Evolutionary conservation across 2,329 filamentous ascomycete genomes (phyloP).

Genomic region (Beauveria brongniartii): DNA sequence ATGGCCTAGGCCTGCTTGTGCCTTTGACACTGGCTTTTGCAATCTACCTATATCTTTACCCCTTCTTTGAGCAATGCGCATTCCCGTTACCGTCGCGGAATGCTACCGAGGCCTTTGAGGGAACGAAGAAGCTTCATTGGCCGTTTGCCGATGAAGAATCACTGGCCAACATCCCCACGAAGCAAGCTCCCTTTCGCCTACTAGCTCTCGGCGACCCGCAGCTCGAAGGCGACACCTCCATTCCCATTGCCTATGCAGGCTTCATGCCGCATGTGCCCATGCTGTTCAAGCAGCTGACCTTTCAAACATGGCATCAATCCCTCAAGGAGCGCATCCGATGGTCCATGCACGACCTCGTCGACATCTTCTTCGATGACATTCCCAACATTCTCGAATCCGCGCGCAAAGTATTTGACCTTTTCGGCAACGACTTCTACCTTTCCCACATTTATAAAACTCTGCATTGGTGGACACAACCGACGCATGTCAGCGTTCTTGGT

Average conservation of each 20-base stretch:
- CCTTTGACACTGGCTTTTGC: slow-evolving; percentile 64
- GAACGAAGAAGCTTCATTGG: slow-evolving; percentile 34
- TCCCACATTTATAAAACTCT: slow-evolving; percentile 84
- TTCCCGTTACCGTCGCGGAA: slow-evolving; percentile 55
- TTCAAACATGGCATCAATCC: slow-evolving; percentile 35
- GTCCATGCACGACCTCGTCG: slow-evolving; percentile 49
- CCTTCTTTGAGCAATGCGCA: slow-evolving; percentile 68
- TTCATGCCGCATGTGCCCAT: slow-evolving; percentile 45
- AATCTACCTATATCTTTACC: slow-evolving; percentile 80
- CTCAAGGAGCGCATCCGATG: slow-evolving; percentile 45
- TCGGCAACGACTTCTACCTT: slow-evolving; percentile 92
- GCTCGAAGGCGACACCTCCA: slow-evolving; percentile 82
- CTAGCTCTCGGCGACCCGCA: slow-evolving; percentile 88
- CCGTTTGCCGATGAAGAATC: slow-evolving; percentile 21
- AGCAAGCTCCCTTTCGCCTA: slow-evolving; percentile 69
- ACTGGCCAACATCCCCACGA: slow-evolving; percentile 18
- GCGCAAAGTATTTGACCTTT: slow-evolving; percentile 76
- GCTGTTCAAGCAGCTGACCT: slow-evolving; percentile 39
- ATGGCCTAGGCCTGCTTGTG: slow-evolving; percentile 43
- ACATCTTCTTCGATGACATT: slow-evolving; percentile 60
- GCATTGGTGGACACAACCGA: slow-evolving; percentile 76
- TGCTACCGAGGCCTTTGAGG: slow-evolving; percentile 25
- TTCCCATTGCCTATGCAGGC: slow-evolving; percentile 51
- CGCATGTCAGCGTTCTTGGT: slow-evolving; percentile 81
- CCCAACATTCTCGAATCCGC: slow-evolving; percentile 56